Evolutionary conservation across 2,329 filamentous ascomycete genomes (phyloP), one percentile per base, ranked within the genome.

Genomic region (Akanthomyces dipterigenus): DNA sequence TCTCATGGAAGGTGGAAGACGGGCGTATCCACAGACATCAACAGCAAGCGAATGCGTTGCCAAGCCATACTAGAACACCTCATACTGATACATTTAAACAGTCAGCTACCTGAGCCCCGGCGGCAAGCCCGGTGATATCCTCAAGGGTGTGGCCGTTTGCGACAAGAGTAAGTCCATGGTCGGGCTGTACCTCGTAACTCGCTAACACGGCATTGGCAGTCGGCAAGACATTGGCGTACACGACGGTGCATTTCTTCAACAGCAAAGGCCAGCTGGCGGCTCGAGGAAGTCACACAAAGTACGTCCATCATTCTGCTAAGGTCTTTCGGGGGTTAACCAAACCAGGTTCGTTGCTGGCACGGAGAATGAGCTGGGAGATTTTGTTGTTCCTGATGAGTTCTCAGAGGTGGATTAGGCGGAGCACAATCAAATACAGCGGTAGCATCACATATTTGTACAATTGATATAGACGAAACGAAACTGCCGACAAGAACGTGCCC

Each of bases 221-320:
- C 65, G 85, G 85, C n/a, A 85, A 82, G 65, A 87, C 81, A 0
- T 71, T 88, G 5, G 86, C 85, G 6, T 88, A 79, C 65, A 88
- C 86, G 0, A 81, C 79, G 0, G 76, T 88, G 18, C 78, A 79
- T 0, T 88, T 88, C 64, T 79, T 73, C 57, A 87, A 88, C 64
- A 73, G 72, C 55, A 80, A 84, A 63, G 84, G 84, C 6, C 79
- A 88, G 48, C 69, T 88, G 4, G 81, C 83, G 12, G 85, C 85
- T 0, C 74, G 85, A 51, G 85, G 85, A 48, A 88, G 84, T 65
- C 85, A 88, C 68, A 88, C 85, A 16, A 88, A 88, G 85, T 87
- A 67, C 69, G 78, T 65, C 7, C 3, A 4, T 11, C 11, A 18
- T 20, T 20, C 7, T 11, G 18, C 16, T 9, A 7, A 2, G 43